These are phyloP conservation scores for Aphanoascus verrucosus DNA, from an alignment of 2,329 filamentous ascomycete genomes.

Conservation along the genomic window DNA sequence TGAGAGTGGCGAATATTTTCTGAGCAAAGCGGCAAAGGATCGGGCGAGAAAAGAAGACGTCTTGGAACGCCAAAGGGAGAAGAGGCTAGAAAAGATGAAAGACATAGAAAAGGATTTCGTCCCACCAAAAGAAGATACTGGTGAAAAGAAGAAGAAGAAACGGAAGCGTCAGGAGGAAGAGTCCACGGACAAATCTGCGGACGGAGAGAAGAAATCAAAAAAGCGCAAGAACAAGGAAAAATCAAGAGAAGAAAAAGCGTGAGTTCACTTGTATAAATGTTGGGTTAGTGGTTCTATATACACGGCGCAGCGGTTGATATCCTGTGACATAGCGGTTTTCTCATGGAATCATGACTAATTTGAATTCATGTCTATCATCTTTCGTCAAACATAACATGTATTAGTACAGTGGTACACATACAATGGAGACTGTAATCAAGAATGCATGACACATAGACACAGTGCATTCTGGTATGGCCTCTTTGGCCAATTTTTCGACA, in stretches of 20 bases:
- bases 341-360: background rate
- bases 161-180: slow-evolving; percentile 20
- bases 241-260: background rate
- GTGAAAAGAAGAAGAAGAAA: slow-evolving; percentile 39
- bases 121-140: slow-evolving; percentile 65
- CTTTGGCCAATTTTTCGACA: no score
- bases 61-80: slow-evolving; percentile 72
- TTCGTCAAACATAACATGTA: background rate
- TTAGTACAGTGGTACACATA: background rate
- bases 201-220: slow-evolving; percentile 47
- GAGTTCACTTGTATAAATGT: background rate
- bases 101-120: slow-evolving; percentile 79
- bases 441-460: no score
- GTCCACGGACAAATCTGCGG: slow-evolving; percentile 20
- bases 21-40: slow-evolving; percentile 87
- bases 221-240: slow-evolving; percentile 23
- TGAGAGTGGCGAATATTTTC: slow-evolving; percentile 93
- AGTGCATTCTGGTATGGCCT: no score
- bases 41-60: slow-evolving; percentile 67
- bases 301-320: slow-evolving; percentile 7
- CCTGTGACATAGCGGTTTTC: background rate
- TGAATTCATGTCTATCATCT: background rate
- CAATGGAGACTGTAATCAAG: no score
- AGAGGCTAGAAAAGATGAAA: slow-evolving; percentile 78
- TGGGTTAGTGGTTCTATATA: background rate